Percentiles rank a stretch among this genome's conserved stretches.
Conservation (phyloP, 2,329 filamentous ascomycete species). For the Dothistroma pini region DNA sequence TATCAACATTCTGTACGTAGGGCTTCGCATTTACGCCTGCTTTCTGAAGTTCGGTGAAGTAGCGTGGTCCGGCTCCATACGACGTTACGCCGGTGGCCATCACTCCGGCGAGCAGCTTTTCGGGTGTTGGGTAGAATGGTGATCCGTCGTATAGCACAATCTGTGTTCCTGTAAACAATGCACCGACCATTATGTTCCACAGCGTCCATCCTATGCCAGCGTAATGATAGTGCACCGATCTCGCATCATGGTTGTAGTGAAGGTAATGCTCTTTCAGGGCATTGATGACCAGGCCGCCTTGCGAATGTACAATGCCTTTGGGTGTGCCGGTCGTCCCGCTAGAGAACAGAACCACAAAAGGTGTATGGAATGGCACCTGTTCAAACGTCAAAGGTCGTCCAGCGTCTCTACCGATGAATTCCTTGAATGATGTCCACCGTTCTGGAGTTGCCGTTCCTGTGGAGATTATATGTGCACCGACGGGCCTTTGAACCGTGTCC, state of each 20-base stretch:
- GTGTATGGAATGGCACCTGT: slow-evolving; percentile 5
- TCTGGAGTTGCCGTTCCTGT: not conserved
- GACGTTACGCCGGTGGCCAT: slow-evolving; percentile 63
- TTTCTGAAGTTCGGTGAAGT: slow-evolving; percentile 63
- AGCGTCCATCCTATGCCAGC: slow-evolving; percentile 74
- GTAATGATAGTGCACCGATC: not conserved
- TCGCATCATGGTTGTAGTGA: not conserved
- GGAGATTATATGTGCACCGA: not conserved
- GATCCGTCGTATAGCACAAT: slow-evolving; percentile 73
- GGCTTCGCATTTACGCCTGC: slow-evolving; percentile 37
- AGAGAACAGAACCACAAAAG: slow-evolving; percentile 16
- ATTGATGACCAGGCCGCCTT: slow-evolving; percentile 7
- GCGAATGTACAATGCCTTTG: slow-evolving; percentile 73
- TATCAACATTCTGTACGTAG: slow-evolving; percentile 6
- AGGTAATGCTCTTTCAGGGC: slow-evolving; percentile 5
- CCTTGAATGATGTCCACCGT: not conserved
- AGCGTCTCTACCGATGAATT: not conserved
- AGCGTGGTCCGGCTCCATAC: slow-evolving; percentile 70
- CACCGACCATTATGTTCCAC: slow-evolving; percentile 62
- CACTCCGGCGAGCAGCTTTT: slow-evolving; percentile 58
- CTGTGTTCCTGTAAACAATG: slow-evolving; percentile 56
- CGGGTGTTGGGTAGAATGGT: slow-evolving; percentile 65
- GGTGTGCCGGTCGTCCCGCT: slow-evolving; percentile 71
- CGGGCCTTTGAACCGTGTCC: not conserved
- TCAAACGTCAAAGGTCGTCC: not conserved